Evolutionary conservation across 345 rosid genomes (phyloP).

Genomic region (Eucalyptus polyanthemos): DNA sequence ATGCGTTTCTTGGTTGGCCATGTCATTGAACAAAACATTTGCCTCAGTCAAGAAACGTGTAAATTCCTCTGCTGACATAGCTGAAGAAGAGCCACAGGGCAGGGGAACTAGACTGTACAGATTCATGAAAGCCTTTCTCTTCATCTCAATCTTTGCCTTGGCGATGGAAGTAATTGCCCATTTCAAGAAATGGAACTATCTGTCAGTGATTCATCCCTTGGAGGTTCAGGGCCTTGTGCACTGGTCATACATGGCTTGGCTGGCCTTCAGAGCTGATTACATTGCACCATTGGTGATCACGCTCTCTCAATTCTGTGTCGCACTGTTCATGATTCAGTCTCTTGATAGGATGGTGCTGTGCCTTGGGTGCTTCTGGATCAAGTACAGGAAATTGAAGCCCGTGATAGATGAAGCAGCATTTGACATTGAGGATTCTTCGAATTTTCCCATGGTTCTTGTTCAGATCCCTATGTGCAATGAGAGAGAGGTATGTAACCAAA

Average conservation of each 20-base stretch:
- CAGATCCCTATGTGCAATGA: conserved; percentile 99
- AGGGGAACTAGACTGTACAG: conserved; percentile 53
- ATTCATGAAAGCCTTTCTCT: conserved; percentile 59
- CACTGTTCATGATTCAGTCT: conserved; percentile 74
- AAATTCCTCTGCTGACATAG: conserved; percentile 14
- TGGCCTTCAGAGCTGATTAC: conserved; percentile 60
- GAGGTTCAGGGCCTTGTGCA: conserved; percentile 65
- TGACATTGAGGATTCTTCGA: conserved; percentile 44
- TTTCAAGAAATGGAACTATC: conserved; percentile 52
- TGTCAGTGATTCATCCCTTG: conserved; percentile 49
- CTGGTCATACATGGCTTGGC: conserved; percentile 70
- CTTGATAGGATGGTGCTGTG: conserved; percentile 71
- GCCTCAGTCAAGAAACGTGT: conserved; percentile 44
- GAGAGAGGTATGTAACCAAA: conserved; percentile 38
- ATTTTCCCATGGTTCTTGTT: conserved; percentile 73
- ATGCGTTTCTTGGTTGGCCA: conserved; percentile 45
- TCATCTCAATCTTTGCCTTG: conserved; percentile 48
- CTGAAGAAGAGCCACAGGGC: conserved; percentile 51
- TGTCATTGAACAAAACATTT: conserved; percentile 16
- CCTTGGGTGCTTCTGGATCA: conserved; percentile 86
- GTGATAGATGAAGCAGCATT: conserved; percentile 22
- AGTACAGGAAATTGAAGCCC: conserved; percentile 57
- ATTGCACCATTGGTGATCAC: conserved; percentile 51
- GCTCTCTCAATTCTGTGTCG: conserved; percentile 63
- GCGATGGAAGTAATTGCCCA: conserved; percentile 59